phyloP scores from a whole-genome alignment of 192 early-diverging fungal species.

The Dimargaris cristalligena region DNA sequence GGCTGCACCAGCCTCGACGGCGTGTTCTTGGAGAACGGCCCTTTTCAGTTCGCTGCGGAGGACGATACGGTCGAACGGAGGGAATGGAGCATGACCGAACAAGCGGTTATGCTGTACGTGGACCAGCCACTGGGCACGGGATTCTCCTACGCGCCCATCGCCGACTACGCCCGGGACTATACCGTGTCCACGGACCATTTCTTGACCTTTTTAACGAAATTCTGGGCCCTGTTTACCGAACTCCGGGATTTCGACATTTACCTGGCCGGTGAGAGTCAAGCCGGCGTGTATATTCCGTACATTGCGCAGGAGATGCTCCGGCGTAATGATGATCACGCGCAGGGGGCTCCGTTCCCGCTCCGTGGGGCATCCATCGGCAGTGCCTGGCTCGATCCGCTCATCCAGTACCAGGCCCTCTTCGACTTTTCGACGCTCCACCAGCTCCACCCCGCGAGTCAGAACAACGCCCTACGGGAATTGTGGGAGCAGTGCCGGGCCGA shows the following conservation, averaged over 20 bases:
- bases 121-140: conserved; percentile 57
- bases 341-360: conserved; percentile 16
- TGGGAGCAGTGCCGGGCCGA: background rate
- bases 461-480: background rate
- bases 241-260: conserved; percentile 32
- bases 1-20: conserved; percentile 48
- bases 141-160: conserved; percentile 18
- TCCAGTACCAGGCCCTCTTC: conserved; percentile 6
- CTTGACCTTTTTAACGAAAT: conserved; percentile 33
- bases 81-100: conserved; percentile 23
- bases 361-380: conserved; percentile 47
- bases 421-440: background rate
- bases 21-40: conserved; percentile 48
- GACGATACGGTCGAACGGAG: conserved; percentile 18
- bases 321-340: conserved; percentile 13
- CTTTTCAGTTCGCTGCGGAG: conserved; percentile 27
- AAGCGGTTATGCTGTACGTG: conserved; percentile 31
- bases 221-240: conserved; percentile 38
- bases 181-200: conserved; percentile 26
- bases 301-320: conserved; percentile 37
- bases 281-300: conserved; percentile 55
- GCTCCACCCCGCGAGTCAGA: background rate
- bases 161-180: conserved; percentile 16
- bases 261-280: conserved; percentile 57
- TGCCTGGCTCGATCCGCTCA: conserved; percentile 57